Conservation (phyloP, 177 flowering plant species). For the Vitis hybrid region DNA sequence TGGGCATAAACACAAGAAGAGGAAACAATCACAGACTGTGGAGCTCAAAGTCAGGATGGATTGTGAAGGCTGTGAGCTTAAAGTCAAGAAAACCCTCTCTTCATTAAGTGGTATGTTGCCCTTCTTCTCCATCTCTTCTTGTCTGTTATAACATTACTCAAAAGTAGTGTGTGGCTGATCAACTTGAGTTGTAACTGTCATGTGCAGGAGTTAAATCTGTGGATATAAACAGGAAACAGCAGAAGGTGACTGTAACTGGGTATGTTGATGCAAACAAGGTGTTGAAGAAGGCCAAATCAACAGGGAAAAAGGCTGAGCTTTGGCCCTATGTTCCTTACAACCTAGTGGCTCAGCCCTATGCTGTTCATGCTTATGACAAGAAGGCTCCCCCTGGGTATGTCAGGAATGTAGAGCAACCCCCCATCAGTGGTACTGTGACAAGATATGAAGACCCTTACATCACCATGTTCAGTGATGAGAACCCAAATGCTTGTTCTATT, state of each 20-base stretch:
- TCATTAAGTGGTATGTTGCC: conserved; percentile 40
- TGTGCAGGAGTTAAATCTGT: conserved; percentile 54
- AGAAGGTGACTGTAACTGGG: conserved; percentile 64
- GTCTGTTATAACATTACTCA: neutral
- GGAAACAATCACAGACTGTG: conserved; percentile 58
- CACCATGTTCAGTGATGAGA: conserved; percentile 66
- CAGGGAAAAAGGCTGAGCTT: conserved; percentile 66
- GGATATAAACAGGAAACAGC: conserved; percentile 65
- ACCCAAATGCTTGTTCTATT: conserved; percentile 62
- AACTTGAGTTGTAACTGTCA: neutral
- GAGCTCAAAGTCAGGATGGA: conserved; percentile 65
- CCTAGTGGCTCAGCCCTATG: conserved; percentile 54
- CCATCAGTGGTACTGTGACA: conserved; percentile 24
- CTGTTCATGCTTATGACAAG: conserved; percentile 54
- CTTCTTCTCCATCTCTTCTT: neutral
- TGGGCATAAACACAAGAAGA: conserved; percentile 46
- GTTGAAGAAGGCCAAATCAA: conserved; percentile 56
- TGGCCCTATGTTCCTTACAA: conserved; percentile 69
- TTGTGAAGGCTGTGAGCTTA: conserved; percentile 73
- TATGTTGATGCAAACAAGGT: conserved; percentile 60
- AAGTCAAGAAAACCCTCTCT: conserved; percentile 60
- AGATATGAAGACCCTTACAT: conserved; percentile 43
- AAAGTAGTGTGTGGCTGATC: neutral
- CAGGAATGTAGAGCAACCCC: conserved; percentile 38
- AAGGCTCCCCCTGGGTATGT: conserved; percentile 69